A percentile compares a stretch with the other conserved stretches of the same genome.
Evolutionary conservation across 192 early-diverging fungal genomes (phyloP).

Genomic region (Coemansia aciculifera): DNA sequence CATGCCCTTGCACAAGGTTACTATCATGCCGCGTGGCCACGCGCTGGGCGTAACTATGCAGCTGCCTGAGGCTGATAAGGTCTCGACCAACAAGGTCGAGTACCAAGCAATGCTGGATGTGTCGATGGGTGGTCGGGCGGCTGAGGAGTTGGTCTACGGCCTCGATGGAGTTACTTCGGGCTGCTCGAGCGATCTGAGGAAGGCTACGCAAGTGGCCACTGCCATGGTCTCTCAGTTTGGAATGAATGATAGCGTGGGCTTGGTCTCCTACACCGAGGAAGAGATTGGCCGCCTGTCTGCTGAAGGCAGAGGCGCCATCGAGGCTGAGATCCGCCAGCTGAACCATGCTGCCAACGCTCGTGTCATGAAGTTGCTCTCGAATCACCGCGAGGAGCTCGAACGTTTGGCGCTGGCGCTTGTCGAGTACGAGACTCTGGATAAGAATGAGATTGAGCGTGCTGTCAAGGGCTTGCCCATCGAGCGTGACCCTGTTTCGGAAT

Average conservation of each 20-base stretch:
- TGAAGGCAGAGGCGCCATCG: constrained; percentile 79
- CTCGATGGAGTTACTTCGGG: constrained; percentile 92
- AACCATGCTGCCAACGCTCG: constrained; percentile 72
- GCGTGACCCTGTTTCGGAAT: constrained; percentile 28
- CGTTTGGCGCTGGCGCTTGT: constrained; percentile 89
- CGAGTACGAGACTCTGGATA: constrained; percentile 90
- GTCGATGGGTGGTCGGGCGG: constrained; percentile 97
- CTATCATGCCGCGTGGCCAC: constrained; percentile 94
- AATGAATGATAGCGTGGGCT: constrained; percentile 93
- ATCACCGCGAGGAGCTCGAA: constrained; percentile 85
- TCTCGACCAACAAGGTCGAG: constrained; percentile 77
- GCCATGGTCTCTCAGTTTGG: constrained; percentile 91
- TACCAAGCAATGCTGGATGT: constrained; percentile 90
- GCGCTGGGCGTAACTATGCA: constrained; percentile 81
- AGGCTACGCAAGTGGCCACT: constrained; percentile 86
- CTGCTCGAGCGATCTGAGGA: constrained; percentile 85
- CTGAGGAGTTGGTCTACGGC: constrained; percentile 97
- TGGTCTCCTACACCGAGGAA: constrained; percentile 74
- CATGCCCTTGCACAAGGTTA: constrained; percentile 96
- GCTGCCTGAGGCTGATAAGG: constrained; percentile 89
- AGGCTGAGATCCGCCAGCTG: constrained; percentile 78
- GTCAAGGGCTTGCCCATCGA: constrained; percentile 56
- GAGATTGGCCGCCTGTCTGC: constrained; percentile 72
- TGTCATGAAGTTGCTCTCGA: constrained; percentile 69
- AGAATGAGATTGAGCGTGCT: constrained; percentile 77